Evolutionary conservation across 176 grass and related monocot genomes (phyloP).

Genomic region (Puya raimondii): DNA sequence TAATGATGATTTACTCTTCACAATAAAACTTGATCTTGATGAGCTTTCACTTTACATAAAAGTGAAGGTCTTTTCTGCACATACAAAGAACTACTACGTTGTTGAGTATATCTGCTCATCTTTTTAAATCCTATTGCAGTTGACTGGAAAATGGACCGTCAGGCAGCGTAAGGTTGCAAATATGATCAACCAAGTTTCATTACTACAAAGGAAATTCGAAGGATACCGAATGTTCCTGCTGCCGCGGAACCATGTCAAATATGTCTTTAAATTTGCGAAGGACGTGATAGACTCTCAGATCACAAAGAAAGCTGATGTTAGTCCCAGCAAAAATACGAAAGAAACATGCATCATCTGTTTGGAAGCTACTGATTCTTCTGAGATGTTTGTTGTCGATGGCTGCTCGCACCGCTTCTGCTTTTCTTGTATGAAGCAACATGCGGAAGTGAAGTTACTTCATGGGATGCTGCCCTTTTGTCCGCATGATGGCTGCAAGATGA

Average conservation of each 20-base stretch:
- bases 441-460: constrained; percentile 53
- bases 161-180: constrained; percentile 31
- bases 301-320: constrained; percentile 18
- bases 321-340: constrained; percentile 23
- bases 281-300: constrained; percentile 52
- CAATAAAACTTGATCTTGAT: no score
- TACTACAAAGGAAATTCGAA: constrained; percentile 38
- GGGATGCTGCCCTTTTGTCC: constrained; percentile 58
- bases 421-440: constrained; percentile 75
- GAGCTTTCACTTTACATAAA: neutral
- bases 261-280: constrained; percentile 51
- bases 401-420: constrained; percentile 71
- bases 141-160: constrained; percentile 35
- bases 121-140: constrained; percentile 23
- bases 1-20: no score
- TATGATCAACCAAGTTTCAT: constrained; percentile 33
- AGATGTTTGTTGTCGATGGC: constrained; percentile 48
- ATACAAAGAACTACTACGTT: neutral
- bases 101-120: neutral
- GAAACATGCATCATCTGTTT: constrained; percentile 78
- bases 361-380: constrained; percentile 47
- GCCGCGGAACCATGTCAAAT: constrained; percentile 22
- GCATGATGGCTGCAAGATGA: constrained; percentile 55
- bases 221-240: constrained; percentile 36
- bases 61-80: neutral